A percentile compares a stretch with the other conserved stretches of the same genome.
phyloP scores from a whole-genome alignment of 306 rosid genomes.

The Cyclanthera cordifolia region DNA sequence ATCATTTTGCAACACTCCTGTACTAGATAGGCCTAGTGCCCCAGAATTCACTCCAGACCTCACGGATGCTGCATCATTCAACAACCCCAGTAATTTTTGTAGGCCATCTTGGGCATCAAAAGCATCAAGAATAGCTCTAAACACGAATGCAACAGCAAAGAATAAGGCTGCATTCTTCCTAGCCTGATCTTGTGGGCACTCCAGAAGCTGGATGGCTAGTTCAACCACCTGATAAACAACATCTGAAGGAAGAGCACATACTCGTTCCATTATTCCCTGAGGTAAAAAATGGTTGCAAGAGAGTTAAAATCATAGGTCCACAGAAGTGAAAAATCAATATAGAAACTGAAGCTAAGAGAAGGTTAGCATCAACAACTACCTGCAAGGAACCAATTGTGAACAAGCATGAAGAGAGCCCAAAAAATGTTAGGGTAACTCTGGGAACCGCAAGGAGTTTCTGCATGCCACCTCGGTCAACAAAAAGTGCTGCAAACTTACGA shows the following conservation, averaged over 20 bases:
- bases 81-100: slow-evolving; percentile 61
- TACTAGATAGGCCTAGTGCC: slow-evolving; percentile 45
- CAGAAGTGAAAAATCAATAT: background rate
- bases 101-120: slow-evolving; percentile 89
- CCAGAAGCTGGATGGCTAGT: slow-evolving; percentile 81
- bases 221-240: slow-evolving; percentile 70
- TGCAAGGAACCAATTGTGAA: slow-evolving; percentile 91
- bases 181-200: slow-evolving; percentile 84
- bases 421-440: slow-evolving; percentile 61
- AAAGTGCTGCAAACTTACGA: slow-evolving; percentile 84
- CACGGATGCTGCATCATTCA: slow-evolving; percentile 80
- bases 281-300: slow-evolving; percentile 1
- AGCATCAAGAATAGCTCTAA: slow-evolving; percentile 91
- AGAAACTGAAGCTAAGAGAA: background rate
- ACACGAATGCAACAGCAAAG: slow-evolving; percentile 86
- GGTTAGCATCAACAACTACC: slow-evolving; percentile 29
- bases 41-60: slow-evolving; percentile 90
- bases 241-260: slow-evolving; percentile 89
- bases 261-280: slow-evolving; percentile 95
- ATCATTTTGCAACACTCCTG: slow-evolving; percentile 79
- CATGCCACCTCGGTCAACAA: slow-evolving; percentile 95
- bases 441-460: slow-evolving; percentile 91
- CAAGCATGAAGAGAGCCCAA: slow-evolving; percentile 87
- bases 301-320: background rate
- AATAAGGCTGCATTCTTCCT: slow-evolving; percentile 87